Base-by-base conservation (phyloP, 208 protist species). In the Leishmania tarentolae region DNA sequence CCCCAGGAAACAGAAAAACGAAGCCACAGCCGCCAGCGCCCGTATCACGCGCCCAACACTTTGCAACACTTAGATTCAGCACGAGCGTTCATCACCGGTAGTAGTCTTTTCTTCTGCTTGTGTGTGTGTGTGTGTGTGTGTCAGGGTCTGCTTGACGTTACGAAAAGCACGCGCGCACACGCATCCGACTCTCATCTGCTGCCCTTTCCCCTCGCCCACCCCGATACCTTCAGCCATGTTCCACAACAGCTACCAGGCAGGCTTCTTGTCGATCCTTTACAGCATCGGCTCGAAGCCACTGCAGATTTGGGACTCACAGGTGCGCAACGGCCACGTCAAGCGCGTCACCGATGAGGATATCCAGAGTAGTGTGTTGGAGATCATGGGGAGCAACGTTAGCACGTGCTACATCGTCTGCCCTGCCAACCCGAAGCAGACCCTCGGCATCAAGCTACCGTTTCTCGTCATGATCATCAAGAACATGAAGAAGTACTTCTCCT, bases 401-500 rank as follows among this genome's bases (percentile, higher is more conserved):
- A 99, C 98, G 17, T 99, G 94, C 85, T 99, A 95, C 94, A 99
- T 99, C 77, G 99, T 97, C 15, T 99, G 98, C 91, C 99, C 99
- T 0, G 94, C 95, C 0, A 94, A 99, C 82, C 89, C 98, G 46
- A 97, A 98, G 83, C 94, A 99, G 86, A 99, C 99, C 21, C 96
- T 99, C 21, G 99, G 99, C 69, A 99, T 99, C 87, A 99, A 99
- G 89, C 95, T 99, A 31, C 99, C 99, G 2, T 99, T 99, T 84
- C 88, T 99, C 6, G 98, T 99, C 31, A 99, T 99, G 96, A 99
- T 99, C 85, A 98, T 99, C 80, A 99, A 99, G 90, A 99, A 99
- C 92, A 89, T 99, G 78, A 97, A 97, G 88, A 99, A 99, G 85
- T 99, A 99, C 91, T 99, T 99, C 90, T 99, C 98, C 40, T 99